phyloP scores from a whole-genome alignment of 768 basidiomycete species.

The Guyanaporus albipodus region DNA sequence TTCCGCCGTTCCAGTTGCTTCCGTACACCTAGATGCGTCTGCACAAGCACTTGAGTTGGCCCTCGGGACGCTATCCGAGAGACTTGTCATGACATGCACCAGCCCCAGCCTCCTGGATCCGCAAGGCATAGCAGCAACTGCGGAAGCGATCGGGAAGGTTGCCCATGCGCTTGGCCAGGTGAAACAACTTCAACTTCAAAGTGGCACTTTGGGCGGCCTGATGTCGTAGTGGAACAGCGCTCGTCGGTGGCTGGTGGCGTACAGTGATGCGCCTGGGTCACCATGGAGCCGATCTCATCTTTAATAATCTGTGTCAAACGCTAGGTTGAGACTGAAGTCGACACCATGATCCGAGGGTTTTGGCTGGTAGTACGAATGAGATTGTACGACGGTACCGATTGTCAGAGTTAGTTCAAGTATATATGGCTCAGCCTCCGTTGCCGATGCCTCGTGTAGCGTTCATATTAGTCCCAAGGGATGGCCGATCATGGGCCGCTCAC shows the following conservation, averaged over 20 bases:
- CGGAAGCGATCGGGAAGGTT: slow-evolving; percentile 69
- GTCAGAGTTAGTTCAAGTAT: not conserved
- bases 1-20: slow-evolving; percentile 9
- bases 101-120: slow-evolving; percentile 40
- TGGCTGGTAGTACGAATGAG: not conserved
- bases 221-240: slow-evolving; percentile 10
- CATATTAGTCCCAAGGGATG: slow-evolving; percentile 1
- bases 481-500: slow-evolving; percentile 7
- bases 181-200: slow-evolving; percentile 49
- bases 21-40: slow-evolving; percentile 27
- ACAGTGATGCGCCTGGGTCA: slow-evolving; percentile 5
- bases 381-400: not conserved
- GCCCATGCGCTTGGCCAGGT: slow-evolving; percentile 58
- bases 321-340: not conserved
- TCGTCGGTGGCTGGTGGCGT: slow-evolving; percentile 11
- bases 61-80: slow-evolving; percentile 48
- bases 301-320: not conserved
- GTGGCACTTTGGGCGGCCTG: slow-evolving; percentile 5
- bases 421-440: no score
- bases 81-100: slow-evolving; percentile 45
- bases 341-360: not conserved
- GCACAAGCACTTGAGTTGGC: slow-evolving; percentile 49
- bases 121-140: slow-evolving; percentile 48
- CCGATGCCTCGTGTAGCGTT: slow-evolving; percentile 3
- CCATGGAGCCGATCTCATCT: not conserved